Evolutionary conservation across 495 filamentous ascomycete genomes (phyloP).

Genomic region (Daldinia loculata): DNA sequence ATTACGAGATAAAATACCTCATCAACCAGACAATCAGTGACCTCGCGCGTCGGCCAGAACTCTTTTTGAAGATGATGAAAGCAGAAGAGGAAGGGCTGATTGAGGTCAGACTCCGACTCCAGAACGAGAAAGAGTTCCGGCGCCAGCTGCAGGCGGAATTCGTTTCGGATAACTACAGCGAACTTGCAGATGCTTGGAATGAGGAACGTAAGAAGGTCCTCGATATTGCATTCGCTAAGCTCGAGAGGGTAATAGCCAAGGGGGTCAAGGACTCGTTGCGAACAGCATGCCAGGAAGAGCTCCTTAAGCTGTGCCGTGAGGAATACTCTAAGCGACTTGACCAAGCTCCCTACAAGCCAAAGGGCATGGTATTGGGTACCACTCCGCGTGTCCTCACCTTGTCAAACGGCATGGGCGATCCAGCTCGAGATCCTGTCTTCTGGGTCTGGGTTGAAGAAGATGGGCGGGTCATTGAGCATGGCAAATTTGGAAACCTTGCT

Average conservation of each 20-base stretch:
- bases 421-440: conserved; percentile 78
- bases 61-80: conserved; percentile 94
- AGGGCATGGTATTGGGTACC: conserved; percentile 90
- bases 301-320: conserved; percentile 82
- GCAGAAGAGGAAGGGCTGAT: conserved; percentile 93
- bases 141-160: conserved; percentile 80
- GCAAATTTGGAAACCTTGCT: conserved; percentile 81
- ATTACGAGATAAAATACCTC: conserved; percentile 98
- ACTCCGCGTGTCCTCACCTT: conserved; percentile 85
- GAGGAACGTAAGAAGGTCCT: conserved; percentile 81
- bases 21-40: conserved; percentile 83
- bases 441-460: conserved; percentile 96
- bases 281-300: conserved; percentile 88
- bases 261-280: conserved; percentile 92
- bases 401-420: conserved; percentile 80
- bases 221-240: conserved; percentile 78
- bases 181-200: conserved; percentile 96
- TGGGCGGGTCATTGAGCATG: conserved; percentile 85
- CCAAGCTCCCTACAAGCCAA: conserved; percentile 94
- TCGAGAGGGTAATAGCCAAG: conserved; percentile 85
- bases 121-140: conserved; percentile 76
- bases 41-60: conserved; percentile 81
- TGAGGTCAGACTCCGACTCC: conserved; percentile 79
- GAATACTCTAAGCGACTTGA: conserved; percentile 88
- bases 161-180: conserved; percentile 91